Base-by-base conservation (phyloP, 805 yeast genomes). In the Maudiozyma barnettii region DNA sequence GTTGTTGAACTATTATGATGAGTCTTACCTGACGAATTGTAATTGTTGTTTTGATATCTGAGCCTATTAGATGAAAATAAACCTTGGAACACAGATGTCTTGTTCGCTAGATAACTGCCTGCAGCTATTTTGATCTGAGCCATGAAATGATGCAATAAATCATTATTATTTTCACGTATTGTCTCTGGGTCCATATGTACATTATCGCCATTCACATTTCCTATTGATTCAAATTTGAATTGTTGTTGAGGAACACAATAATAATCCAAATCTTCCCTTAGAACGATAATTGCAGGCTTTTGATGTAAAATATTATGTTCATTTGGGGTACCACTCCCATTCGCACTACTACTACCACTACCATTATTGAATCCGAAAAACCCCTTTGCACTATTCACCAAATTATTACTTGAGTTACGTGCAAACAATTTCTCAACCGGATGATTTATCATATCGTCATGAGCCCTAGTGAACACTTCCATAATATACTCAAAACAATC, bases 191-290 rank as follows among this genome's bases (percentile, higher is more conserved):
- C 47, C 12, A 39, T 16, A 5, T 36, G 5, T 13, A 21, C 21
- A 31, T 33, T 33, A 37, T 37, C 19, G 3, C 30, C 30, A 26
- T 26, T 26, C 10, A 12, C 10, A 26, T 26, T 12, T 2, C 8
- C 8, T 12, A 26, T 26, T 3, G 36, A 22, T 40, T 67, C 39
- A 87, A 90, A 63, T 33, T 52, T 45, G 30, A 60, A 56, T 30
- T 54, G 49, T 23, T 52, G 51, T 45, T 59, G 62, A 2, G 96
- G 95, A 16, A 93, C 81, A 52, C 95, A 86, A 65, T 90, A 93
- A 66, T 78, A 93, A 62, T 93, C 99, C 54, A 93, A 73, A 65
- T 93, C 99, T 64, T 93, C 99, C 52, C 97, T 74, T 46, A 93
- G 72, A 4, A 91, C 96, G 47, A 93, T 88, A 40, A 93, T 82